Evolutionary conservation across 768 basidiomycete species (phyloP).

Genomic region (Calocera viscosa): DNA sequence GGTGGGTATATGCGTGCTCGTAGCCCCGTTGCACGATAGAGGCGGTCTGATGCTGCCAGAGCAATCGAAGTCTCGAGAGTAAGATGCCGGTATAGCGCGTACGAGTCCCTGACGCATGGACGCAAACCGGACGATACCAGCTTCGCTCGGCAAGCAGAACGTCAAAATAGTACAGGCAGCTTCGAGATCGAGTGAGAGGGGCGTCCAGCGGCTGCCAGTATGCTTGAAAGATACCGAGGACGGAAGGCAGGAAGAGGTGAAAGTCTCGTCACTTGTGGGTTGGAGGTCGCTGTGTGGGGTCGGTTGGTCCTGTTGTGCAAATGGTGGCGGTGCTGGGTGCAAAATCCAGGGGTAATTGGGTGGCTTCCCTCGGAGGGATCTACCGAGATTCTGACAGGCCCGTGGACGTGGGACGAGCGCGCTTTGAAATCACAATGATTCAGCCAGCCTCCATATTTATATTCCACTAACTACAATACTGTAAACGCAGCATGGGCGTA

Average conservation of each 20-base stretch:
- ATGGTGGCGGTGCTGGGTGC: background rate
- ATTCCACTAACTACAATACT: too few species aligned
- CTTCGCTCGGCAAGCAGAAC: background rate
- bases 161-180: background rate
- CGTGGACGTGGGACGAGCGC: too few species aligned
- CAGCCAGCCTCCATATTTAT: too few species aligned
- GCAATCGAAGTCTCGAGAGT: background rate
- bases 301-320: background rate
- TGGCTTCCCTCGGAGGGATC: too few species aligned
- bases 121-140: background rate
- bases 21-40: background rate
- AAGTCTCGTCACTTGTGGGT: background rate
- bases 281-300: background rate
- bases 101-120: constrained; percentile 3
- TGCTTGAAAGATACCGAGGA: background rate
- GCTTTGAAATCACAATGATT: too few species aligned
- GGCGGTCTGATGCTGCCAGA: background rate
- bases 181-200: background rate
- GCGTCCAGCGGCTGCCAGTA: background rate
- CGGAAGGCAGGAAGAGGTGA: background rate
- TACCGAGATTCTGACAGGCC: too few species aligned
- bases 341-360: background rate
- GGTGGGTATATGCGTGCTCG: background rate
- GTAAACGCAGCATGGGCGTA: too few species aligned
- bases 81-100: background rate